A percentile compares a stretch with the other conserved stretches of the same genome.
Evolutionary conservation across 805 yeast species (phyloP).

Genomic region (Grigorovia transvaalensis): DNA sequence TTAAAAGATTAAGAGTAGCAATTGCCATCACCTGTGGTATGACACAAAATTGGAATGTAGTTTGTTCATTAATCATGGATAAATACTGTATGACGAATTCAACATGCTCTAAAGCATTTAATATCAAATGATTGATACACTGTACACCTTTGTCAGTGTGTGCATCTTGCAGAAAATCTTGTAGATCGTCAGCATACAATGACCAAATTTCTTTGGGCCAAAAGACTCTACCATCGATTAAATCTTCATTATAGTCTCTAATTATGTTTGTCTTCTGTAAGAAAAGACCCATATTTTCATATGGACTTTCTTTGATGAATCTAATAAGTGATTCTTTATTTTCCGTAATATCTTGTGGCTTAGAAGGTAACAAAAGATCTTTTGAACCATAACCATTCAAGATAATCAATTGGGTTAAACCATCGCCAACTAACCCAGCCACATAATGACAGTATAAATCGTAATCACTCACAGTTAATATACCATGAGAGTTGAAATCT

Average conservation of each 20-base stretch:
- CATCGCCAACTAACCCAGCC: constrained; percentile 97
- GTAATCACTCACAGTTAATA: constrained; percentile 68
- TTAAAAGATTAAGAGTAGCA: constrained; percentile 81
- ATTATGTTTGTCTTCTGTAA: constrained; percentile 93
- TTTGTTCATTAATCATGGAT: constrained; percentile 65
- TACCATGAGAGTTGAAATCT: constrained; percentile 35
- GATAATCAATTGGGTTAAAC: constrained; percentile 73
- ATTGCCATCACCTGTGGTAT: constrained; percentile 99
- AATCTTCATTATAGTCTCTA: constrained; percentile 88
- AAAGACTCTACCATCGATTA: constrained; percentile 83
- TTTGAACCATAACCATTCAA: constrained; percentile 60
- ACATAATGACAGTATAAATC: constrained; percentile 93
- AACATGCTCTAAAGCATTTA: constrained; percentile 69
- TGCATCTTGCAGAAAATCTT: constrained; percentile 42
- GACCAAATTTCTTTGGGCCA: constrained; percentile 96
- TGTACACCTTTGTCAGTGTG: constrained; percentile 48
- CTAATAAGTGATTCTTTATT: constrained; percentile 35
- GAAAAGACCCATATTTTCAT: constrained; percentile 87
- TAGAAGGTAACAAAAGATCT: no score
- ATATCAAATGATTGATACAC: constrained; percentile 74
- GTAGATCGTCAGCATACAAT: constrained; percentile 53
- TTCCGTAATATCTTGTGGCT: no score
- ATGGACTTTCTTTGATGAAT: constrained; percentile 9
- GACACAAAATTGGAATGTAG: constrained; percentile 84
- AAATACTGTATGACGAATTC: constrained; percentile 68